Conservation (phyloP, 1,284 basidiomycete species). For the Trichosporon faecale region DNA sequence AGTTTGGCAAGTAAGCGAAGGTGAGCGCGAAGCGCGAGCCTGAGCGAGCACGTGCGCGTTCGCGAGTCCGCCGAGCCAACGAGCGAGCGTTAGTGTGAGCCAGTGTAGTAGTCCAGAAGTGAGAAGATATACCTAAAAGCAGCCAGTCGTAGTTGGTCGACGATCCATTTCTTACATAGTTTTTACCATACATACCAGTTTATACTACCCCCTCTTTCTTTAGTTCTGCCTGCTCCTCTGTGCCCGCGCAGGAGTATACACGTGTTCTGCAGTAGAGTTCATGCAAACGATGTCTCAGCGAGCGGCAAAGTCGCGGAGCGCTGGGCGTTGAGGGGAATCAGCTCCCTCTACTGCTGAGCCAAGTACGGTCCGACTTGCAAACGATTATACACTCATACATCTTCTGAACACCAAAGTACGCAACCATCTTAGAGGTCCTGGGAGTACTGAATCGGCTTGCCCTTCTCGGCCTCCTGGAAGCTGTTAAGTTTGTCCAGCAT, state of each 20-base stretch:
- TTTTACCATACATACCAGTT: background rate
- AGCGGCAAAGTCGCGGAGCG: too few species aligned
- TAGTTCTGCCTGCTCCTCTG: too few species aligned
- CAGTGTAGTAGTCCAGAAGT: background rate
- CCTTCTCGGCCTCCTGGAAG: conserved; percentile 58
- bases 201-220: background rate
- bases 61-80: background rate
- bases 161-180: background rate
- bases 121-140: background rate
- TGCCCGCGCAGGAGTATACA: too few species aligned
- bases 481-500: conserved; percentile 64
- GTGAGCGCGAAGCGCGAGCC: background rate
- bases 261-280: too few species aligned
- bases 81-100: background rate
- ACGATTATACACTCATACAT: background rate
- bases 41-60: background rate
- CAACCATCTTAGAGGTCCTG: conserved; percentile 31
- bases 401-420: background rate
- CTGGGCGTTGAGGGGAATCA: too few species aligned
- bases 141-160: too few species aligned
- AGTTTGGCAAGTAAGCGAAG: conserved; percentile 1
- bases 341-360: too few species aligned
- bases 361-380: too few species aligned
- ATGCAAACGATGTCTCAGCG: too few species aligned
- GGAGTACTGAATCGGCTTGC: conserved; percentile 59